Evolutionary conservation across 495 filamentous ascomycete genomes (phyloP).

Genomic region (Bathelium albidoporum): DNA sequence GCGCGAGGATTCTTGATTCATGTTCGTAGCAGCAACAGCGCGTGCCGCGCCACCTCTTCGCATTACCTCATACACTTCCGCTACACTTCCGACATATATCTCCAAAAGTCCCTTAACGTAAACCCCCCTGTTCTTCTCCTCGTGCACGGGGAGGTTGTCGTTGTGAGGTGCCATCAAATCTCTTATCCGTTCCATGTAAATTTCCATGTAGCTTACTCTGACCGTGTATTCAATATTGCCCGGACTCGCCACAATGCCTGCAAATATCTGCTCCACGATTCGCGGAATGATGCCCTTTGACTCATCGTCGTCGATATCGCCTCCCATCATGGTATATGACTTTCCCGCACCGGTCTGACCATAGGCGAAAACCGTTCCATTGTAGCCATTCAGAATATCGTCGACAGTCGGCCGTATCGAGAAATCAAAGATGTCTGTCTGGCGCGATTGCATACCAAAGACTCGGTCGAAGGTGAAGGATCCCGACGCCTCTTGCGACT

Average conservation of each 20-base stretch:
- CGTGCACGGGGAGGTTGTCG: slow-evolving; percentile 92
- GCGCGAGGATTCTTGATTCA: slow-evolving; percentile 98
- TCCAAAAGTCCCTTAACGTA: slow-evolving; percentile 95
- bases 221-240: slow-evolving; percentile 97
- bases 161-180: slow-evolving; percentile 86
- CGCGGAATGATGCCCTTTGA: slow-evolving; percentile 90
- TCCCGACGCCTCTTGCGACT: slow-evolving; percentile 76
- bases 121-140: slow-evolving; percentile 91
- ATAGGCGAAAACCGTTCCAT: slow-evolving; percentile 97
- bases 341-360: slow-evolving; percentile 98
- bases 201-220: slow-evolving; percentile 97
- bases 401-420: slow-evolving; percentile 94
- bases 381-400: slow-evolving; percentile 97
- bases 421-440: slow-evolving; percentile 90
- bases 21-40: slow-evolving; percentile 96
- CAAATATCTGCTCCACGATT: slow-evolving; percentile 96
- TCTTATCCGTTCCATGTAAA: slow-evolving; percentile 97
- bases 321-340: slow-evolving; percentile 99
- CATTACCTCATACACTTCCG: slow-evolving; percentile 97
- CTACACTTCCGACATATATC: slow-evolving; percentile 89
- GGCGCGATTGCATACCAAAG: slow-evolving; percentile 82
- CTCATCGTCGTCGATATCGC: slow-evolving; percentile 83
- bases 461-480: slow-evolving; percentile 96
- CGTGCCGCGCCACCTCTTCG: slow-evolving; percentile 77
- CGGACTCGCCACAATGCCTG: slow-evolving; percentile 80